Conservation (phyloP, 2,329 filamentous ascomycete genomes). For the Fonsecaea erecta region DNA sequence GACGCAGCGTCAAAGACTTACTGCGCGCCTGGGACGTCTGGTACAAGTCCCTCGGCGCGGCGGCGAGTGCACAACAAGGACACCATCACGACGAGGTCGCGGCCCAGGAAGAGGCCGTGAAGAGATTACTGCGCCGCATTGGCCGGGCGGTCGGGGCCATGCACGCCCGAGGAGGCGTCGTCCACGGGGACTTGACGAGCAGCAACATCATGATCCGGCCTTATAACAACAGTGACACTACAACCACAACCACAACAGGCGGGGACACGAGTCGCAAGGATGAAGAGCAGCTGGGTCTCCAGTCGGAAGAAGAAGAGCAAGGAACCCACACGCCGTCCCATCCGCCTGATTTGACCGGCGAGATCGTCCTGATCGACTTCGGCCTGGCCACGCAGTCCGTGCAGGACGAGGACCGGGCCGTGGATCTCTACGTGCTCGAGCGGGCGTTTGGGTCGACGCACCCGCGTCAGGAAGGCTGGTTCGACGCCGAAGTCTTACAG, state of each 20-base stretch:
- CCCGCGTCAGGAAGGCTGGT: conserved; percentile 78
- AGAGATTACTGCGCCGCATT: conserved; percentile 70
- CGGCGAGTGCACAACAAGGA: too few species aligned
- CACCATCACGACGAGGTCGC: conserved; percentile 38
- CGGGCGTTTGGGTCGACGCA: conserved; percentile 94
- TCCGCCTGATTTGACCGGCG: conserved; percentile 60
- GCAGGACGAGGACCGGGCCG: conserved; percentile 89
- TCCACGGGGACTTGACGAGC: conserved; percentile 95
- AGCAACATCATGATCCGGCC: conserved; percentile 89
- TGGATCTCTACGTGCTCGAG: conserved; percentile 95
- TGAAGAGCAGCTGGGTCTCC: background rate
- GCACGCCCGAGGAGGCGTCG: conserved; percentile 83
- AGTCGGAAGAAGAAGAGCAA: background rate
- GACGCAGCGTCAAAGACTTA: conserved; percentile 69
- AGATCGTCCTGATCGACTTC: conserved; percentile 92
- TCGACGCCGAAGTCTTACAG: conserved; percentile 67
- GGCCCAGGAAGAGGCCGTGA: conserved; percentile 56
- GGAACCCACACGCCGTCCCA: background rate
- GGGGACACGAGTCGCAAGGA: background rate
- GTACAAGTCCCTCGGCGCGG: conserved; percentile 42
- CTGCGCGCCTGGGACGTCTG: conserved; percentile 71
- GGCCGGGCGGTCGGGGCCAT: conserved; percentile 73
- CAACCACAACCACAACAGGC: conserved; percentile 32
- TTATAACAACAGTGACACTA: conserved; percentile 31
- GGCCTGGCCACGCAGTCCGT: conserved; percentile 81